Base-by-base conservation (phyloP, 352 stramenopile species). In the Elongisporangium prolatum region DNA sequence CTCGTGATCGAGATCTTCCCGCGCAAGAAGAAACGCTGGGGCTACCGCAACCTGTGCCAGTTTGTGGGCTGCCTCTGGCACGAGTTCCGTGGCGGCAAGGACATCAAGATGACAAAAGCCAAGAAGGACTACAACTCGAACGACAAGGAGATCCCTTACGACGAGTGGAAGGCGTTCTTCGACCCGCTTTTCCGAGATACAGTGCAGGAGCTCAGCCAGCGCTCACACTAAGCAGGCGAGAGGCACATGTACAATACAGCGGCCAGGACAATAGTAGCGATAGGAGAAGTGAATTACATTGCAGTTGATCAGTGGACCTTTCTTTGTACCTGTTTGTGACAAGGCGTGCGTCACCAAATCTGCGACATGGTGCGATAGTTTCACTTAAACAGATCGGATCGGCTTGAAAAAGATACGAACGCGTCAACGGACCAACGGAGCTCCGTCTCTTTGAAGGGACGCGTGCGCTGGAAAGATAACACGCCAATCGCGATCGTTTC, bases 1-100 rank as follows among this genome's bases (percentile, higher is more conserved):
- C 66, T 69, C 6, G 64, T 93, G 10, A 20, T 93, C 20, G 84
- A 93, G 62, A 91, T 93, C 57, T 93, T 93, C 52, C 84, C 81
- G 0, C 72, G 71, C 25, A 6, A 66, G 10, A 66, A 70, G 13
- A 64, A 61, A 9, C 76, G 80, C 9, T 93, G 77, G 76, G 84
- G 84, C 6, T 91, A 88, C 56, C 78, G 82, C 17, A 91, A 93
- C 50, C 51, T 93, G 44, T 93, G 84, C 44, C 80, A 89, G 50
- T 85, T 81, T 40, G 34, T 88, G 4, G 84, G 81, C 28, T 91
- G 81, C 56, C 51, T 82, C 34, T 93, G 80, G 75, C 65, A 85
- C 51, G 63, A 79, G 51, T 85, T 82, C 50, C 75, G 75, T 10
- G 68, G 71, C 50, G 75, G 75, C 9, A 17, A 71, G 49, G 75